phyloP scores from a whole-genome alignment of 2,329 filamentous ascomycete species.

The Sarocladiaceae sp. region DNA sequence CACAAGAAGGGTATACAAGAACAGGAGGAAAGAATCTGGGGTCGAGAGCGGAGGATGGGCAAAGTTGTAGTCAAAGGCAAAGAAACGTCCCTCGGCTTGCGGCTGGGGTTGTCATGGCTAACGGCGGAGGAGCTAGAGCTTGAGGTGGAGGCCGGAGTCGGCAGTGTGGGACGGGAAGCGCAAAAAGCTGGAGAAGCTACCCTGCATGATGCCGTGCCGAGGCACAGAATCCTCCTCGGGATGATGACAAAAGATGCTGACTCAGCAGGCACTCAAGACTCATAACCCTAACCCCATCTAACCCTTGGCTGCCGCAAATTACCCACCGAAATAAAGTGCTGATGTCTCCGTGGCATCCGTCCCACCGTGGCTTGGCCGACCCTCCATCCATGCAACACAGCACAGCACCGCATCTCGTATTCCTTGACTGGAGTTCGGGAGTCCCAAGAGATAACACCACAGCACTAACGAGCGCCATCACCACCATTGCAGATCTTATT shows the following conservation, averaged over 20 bases:
- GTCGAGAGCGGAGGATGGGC: background rate
- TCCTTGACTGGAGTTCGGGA: no score
- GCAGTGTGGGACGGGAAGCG: constrained; percentile 5
- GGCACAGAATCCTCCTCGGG: background rate
- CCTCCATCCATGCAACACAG: background rate
- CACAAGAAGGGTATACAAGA: background rate
- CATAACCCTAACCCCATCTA: background rate
- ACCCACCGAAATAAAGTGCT: background rate
- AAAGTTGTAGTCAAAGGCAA: background rate
- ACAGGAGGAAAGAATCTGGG: background rate
- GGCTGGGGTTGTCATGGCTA: background rate
- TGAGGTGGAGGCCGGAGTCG: constrained; percentile 8
- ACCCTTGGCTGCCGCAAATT: background rate
- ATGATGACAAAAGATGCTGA: background rate
- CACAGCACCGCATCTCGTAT: background rate
- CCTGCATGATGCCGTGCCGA: constrained; percentile 9
- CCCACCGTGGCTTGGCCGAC: background rate
- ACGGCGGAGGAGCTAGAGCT: background rate
- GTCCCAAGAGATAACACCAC: no score
- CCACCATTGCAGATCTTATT: background rate
- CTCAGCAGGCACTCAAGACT: background rate
- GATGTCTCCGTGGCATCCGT: background rate
- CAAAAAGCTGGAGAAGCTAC: background rate
- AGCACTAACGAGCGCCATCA: background rate
- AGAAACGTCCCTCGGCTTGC: constrained; percentile 1